Percentiles rank a stretch among this genome's conserved stretches.
phyloP scores from a whole-genome alignment of 352 stramenopile genomes.

The Pythium pyrilobum region DNA sequence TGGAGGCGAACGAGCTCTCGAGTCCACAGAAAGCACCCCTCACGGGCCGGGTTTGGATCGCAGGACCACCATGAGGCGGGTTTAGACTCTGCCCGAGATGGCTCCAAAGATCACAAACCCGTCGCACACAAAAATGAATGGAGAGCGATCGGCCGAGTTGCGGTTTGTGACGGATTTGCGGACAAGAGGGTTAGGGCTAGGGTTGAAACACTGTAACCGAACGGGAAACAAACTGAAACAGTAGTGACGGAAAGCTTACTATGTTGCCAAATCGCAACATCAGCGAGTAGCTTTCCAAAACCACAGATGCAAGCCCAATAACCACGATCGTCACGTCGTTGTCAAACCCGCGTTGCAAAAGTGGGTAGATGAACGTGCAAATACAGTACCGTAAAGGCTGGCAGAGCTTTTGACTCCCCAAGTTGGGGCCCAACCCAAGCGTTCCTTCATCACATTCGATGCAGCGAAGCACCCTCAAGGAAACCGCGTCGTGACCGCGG shows the following conservation, averaged over 20 bases:
- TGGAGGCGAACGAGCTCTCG: constrained; percentile 8
- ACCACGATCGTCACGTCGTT: constrained; percentile 10
- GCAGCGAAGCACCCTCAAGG: too few relatives aligned
- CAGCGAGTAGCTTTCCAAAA: not conserved
- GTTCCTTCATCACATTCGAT: too few relatives aligned
- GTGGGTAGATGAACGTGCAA: not conserved
- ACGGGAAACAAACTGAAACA: not conserved
- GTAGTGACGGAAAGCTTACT: not conserved
- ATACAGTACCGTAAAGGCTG: too few relatives aligned
- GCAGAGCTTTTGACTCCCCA: too few relatives aligned
- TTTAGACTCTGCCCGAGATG: constrained; percentile 12
- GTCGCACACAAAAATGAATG: constrained; percentile 16
- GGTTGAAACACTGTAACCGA: constrained; percentile 16
- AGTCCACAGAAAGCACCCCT: constrained; percentile 26
- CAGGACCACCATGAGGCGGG: constrained; percentile 1
- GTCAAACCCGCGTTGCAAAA: not conserved
- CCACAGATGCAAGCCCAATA: not conserved
- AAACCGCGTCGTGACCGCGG: too few relatives aligned
- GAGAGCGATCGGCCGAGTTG: not conserved
- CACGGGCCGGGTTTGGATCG: constrained; percentile 21
- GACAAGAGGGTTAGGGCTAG: constrained; percentile 9
- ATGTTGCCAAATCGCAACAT: constrained; percentile 12
- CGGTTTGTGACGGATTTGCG: constrained; percentile 3
- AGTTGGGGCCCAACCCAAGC: too few relatives aligned
- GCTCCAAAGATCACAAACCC: constrained; percentile 9